Percentiles rank a stretch among this genome's conserved stretches.
Evolutionary conservation across 768 basidiomycete genomes (phyloP).

Genomic region (Cystofilobasidium ferigula): DNA sequence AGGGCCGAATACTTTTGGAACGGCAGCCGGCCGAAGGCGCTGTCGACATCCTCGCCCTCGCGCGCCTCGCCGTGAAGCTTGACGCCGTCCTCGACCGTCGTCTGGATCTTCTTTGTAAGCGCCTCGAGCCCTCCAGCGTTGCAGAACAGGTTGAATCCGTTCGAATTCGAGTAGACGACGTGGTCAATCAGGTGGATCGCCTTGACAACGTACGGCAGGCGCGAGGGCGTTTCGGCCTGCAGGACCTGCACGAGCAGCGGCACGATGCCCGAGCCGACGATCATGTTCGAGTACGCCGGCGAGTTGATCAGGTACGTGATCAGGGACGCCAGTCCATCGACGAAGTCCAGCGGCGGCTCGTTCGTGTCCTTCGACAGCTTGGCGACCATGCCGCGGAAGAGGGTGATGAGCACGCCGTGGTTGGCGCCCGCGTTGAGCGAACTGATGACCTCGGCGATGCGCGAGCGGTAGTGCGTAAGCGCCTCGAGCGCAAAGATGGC

Average conservation of each 20-base stretch:
- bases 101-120: slow-evolving; percentile 70
- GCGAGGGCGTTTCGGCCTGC: slow-evolving; percentile 58
- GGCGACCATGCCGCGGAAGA: slow-evolving; percentile 66
- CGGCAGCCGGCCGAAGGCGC: slow-evolving; percentile 55
- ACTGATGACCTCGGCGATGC: slow-evolving; percentile 73
- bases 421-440: slow-evolving; percentile 91
- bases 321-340: slow-evolving; percentile 72
- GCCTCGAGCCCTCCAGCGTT: slow-evolving; percentile 70
- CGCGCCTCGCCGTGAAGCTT: slow-evolving; percentile 44
- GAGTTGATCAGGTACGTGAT: slow-evolving; percentile 77
- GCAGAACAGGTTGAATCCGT: slow-evolving; percentile 77
- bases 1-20: slow-evolving; percentile 67
- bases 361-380: slow-evolving; percentile 46
- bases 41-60: slow-evolving; percentile 44
- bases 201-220: slow-evolving; percentile 70
- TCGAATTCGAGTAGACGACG: slow-evolving; percentile 76
- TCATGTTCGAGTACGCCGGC: slow-evolving; percentile 77
- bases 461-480: slow-evolving; percentile 68
- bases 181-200: slow-evolving; percentile 86
- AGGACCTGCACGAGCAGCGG: slow-evolving; percentile 80
- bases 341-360: slow-evolving; percentile 36
- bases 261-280: slow-evolving; percentile 84
- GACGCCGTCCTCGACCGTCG: slow-evolving; percentile 50
- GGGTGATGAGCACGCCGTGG: slow-evolving; percentile 84
- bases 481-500: slow-evolving; percentile 85